Evolutionary conservation across 106 monocot species (phyloP).

Genomic region (Allium fistulosum): DNA sequence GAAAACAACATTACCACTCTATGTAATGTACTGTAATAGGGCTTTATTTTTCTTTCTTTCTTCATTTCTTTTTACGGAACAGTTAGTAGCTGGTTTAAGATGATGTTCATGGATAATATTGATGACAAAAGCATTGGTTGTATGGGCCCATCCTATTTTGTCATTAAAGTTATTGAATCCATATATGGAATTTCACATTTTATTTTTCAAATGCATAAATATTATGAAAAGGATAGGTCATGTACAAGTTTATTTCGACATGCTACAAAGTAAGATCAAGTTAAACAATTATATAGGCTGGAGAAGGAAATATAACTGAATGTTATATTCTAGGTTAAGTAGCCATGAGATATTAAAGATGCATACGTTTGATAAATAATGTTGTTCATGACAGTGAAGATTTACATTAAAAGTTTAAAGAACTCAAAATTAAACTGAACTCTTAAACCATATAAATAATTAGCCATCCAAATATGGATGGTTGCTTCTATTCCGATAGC

Average conservation of each 20-base stretch:
- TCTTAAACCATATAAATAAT: too few relatives aligned
- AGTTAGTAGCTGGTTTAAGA: not conserved
- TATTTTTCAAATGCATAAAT: not conserved
- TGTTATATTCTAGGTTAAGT: too few relatives aligned
- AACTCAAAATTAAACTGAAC: too few relatives aligned
- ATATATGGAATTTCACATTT: not conserved
- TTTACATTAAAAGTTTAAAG: too few relatives aligned
- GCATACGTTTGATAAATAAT: too few relatives aligned
- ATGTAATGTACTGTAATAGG: not conserved
- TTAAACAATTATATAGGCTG: not conserved
- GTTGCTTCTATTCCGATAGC: too few relatives aligned
- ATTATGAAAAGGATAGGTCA: constrained; percentile 1
- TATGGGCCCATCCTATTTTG: not conserved
- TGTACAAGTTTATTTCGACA: too few relatives aligned
- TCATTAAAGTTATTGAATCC: not conserved
- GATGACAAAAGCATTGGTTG: not conserved
- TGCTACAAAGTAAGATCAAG: not conserved
- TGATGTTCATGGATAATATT: not conserved
- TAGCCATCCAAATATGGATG: too few relatives aligned
- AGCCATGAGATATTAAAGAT: too few relatives aligned
- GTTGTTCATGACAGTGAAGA: too few relatives aligned
- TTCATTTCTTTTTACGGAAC: not conserved
- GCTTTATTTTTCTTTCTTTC: not conserved
- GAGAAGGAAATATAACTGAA: not conserved
- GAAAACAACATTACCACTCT: not conserved